Evolutionary conservation across 371 early-diverging fungal species (phyloP).

Genomic region (Edhazardia aedis): DNA sequence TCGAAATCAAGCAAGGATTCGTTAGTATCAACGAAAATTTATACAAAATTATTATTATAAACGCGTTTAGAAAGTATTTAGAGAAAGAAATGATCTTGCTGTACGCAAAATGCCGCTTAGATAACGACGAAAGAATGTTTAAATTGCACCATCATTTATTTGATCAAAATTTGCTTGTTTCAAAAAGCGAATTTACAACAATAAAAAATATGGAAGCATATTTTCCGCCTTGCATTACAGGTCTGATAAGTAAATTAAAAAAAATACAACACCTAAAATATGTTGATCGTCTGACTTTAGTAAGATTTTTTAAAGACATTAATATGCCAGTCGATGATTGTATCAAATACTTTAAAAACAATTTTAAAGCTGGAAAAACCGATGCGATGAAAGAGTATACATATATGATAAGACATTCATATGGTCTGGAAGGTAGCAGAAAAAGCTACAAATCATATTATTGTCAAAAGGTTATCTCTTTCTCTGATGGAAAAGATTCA

Average conservation of each 20-base stretch:
- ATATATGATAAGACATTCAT: slow-evolving; percentile 82
- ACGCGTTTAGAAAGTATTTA: slow-evolving; percentile 23
- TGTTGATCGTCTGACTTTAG: slow-evolving; percentile 38
- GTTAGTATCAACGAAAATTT: slow-evolving; percentile 5
- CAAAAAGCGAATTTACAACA: background rate
- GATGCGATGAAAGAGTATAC: slow-evolving; percentile 70
- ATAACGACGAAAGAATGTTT: slow-evolving; percentile 29
- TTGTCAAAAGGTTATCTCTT: slow-evolving; percentile 56
- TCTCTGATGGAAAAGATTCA: background rate
- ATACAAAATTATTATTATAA: slow-evolving; percentile 12
- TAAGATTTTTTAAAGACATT: slow-evolving; percentile 39
- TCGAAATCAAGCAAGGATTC: slow-evolving; percentile 20
- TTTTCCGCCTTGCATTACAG: slow-evolving; percentile 40
- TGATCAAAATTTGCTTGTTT: background rate
- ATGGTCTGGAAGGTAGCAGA: slow-evolving; percentile 83
- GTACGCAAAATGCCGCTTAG: background rate
- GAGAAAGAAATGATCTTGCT: slow-evolving; percentile 18
- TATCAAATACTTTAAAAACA: slow-evolving; percentile 25
- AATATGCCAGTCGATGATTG: slow-evolving; percentile 34
- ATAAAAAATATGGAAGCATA: slow-evolving; percentile 7
- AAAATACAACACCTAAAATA: slow-evolving; percentile 38
- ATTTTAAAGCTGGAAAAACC: slow-evolving; percentile 54
- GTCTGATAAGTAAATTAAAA: slow-evolving; percentile 23
- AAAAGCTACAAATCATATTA: slow-evolving; percentile 66
- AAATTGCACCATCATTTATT: slow-evolving; percentile 14